phyloP scores from a whole-genome alignment of 345 rosid species.

The Salix dunnii region DNA sequence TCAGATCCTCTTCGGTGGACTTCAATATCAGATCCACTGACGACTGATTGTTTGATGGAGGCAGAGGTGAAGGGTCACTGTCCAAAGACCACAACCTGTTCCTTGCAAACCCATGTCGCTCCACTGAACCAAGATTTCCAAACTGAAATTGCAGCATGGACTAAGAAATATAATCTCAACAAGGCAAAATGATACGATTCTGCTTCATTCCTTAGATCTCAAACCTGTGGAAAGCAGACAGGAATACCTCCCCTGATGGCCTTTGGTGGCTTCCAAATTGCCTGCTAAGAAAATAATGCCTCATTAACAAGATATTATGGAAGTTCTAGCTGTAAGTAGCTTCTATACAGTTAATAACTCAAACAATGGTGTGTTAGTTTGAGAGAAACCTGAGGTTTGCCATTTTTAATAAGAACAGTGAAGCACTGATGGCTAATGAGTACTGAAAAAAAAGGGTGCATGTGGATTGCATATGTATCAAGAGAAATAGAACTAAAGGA shows the following conservation, averaged over 20 bases:
- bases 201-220: slow-evolving; percentile 15
- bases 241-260: slow-evolving; percentile 83
- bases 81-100: slow-evolving; percentile 78
- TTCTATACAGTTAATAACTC: slow-evolving; percentile 1
- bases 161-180: slow-evolving; percentile 12
- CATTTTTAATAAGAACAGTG: neutral
- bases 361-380: neutral
- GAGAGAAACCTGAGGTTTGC: neutral
- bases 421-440: neutral
- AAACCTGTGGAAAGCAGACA: slow-evolving; percentile 91
- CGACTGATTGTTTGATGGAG: slow-evolving; percentile 61
- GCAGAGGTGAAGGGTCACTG: slow-evolving; percentile 77
- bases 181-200: slow-evolving; percentile 1
- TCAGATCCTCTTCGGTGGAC: slow-evolving; percentile 73
- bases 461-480: neutral
- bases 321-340: slow-evolving; percentile 2
- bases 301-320: neutral
- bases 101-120: slow-evolving; percentile 86
- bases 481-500: neutral
- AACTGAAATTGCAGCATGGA: slow-evolving; percentile 48
- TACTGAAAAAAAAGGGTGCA: neutral
- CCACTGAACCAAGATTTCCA: slow-evolving; percentile 71
- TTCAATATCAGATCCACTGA: slow-evolving; percentile 75
- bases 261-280: slow-evolving; percentile 65
- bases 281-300: slow-evolving; percentile 37